These are phyloP conservation scores for Zygosaccharomyces lentus DNA, from an alignment of 805 yeast genomes.

Conservation along the genomic window DNA sequence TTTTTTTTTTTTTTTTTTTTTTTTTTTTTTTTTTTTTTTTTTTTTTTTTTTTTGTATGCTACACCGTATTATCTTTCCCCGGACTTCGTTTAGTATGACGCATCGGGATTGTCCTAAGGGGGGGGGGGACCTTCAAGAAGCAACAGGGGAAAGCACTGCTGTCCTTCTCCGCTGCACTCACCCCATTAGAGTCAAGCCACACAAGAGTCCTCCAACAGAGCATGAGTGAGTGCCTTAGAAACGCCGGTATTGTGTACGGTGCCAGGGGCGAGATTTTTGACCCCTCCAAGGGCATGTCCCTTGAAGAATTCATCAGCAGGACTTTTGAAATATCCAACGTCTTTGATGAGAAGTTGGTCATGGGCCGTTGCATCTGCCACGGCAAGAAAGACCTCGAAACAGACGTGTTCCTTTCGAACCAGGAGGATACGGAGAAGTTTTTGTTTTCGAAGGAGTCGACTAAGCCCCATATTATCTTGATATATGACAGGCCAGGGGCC, in stretches of 20 bases:
- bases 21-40: neutral
- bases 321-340: slow-evolving; percentile 12
- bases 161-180: neutral
- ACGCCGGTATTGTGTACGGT: slow-evolving; percentile 15
- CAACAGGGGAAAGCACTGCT: neutral
- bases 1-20: too few relatives aligned
- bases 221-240: slow-evolving; percentile 4
- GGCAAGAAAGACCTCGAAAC: slow-evolving; percentile 16
- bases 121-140: neutral
- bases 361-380: slow-evolving; percentile 18
- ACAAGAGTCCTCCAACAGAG: neutral
- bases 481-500: slow-evolving; percentile 13
- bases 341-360: slow-evolving; percentile 11
- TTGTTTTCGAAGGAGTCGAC: slow-evolving; percentile 10
- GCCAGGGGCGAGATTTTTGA: slow-evolving; percentile 15
- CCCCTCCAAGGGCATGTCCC: slow-evolving; percentile 2
- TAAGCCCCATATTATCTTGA: slow-evolving; percentile 14
- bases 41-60: neutral
- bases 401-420: slow-evolving; percentile 11
- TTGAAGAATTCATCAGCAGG: slow-evolving; percentile 9
- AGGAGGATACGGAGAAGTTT: slow-evolving; percentile 9
- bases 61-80: neutral
- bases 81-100: slow-evolving; percentile 2
- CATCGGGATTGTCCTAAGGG: too few relatives aligned
- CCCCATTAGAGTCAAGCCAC: neutral